Percentiles rank a stretch among this genome's conserved stretches.
Evolutionary conservation across 1,284 basidiomycete species (phyloP).

Genomic region (Leucoagaricus sp.): DNA sequence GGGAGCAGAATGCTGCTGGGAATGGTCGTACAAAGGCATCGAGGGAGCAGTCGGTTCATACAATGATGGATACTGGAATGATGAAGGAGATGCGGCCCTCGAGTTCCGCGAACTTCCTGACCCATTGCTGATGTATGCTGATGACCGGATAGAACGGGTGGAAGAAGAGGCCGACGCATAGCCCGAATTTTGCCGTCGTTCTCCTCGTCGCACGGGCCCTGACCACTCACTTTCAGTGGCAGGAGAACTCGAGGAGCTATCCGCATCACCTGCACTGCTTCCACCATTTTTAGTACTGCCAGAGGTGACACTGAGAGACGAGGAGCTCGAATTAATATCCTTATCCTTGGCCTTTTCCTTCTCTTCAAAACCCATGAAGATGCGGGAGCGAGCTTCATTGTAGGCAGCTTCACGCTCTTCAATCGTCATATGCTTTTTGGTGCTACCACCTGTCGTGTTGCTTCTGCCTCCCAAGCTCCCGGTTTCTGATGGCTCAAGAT

Average conservation of each 20-base stretch:
- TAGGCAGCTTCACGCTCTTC: constrained; percentile 83
- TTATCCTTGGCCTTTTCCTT: constrained; percentile 74
- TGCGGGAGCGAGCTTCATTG: constrained; percentile 77
- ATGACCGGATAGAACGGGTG: constrained; percentile 52
- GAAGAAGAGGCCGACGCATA: constrained; percentile 52
- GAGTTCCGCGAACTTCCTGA: constrained; percentile 69
- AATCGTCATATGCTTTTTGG: constrained; percentile 71
- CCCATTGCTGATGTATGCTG: constrained; percentile 51
- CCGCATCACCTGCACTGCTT: constrained; percentile 63
- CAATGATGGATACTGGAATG: constrained; percentile 64
- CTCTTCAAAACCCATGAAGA: constrained; percentile 80
- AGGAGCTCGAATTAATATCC: constrained; percentile 74
- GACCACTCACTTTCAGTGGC: constrained; percentile 83
- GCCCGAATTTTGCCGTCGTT: constrained; percentile 36
- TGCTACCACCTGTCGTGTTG: constrained; percentile 53
- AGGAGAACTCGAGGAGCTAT: constrained; percentile 66
- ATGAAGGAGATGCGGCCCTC: constrained; percentile 68
- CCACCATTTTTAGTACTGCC: constrained; percentile 57
- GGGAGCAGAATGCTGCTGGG: constrained; percentile 39
- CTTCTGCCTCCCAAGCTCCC: constrained; percentile 74
- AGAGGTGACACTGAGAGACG: constrained; percentile 66
- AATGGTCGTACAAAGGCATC: constrained; percentile 48
- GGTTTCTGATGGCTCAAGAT: constrained; percentile 74
- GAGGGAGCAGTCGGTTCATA: constrained; percentile 57
- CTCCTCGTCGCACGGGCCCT: constrained; percentile 44